Evolutionary conservation across 192 early-diverging fungal species (phyloP).

Genomic region (Coemansia pectinata): DNA sequence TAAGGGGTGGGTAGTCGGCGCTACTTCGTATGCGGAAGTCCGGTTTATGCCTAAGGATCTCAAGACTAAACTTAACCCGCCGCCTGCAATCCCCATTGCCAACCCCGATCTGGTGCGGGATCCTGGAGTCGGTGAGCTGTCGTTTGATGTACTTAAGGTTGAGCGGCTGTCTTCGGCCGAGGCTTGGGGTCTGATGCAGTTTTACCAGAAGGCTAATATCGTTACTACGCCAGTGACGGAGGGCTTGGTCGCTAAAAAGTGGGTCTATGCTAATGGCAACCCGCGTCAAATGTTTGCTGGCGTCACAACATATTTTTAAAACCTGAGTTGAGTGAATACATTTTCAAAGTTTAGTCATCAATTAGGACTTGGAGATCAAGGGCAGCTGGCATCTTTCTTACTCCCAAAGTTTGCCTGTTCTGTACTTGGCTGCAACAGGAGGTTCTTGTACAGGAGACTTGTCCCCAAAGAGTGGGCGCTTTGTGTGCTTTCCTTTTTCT

Average conservation of each 20-base stretch:
- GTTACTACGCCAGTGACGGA: constrained; percentile 29
- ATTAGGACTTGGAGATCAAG: background rate
- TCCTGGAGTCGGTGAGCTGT: constrained; percentile 5
- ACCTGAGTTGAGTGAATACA: background rate
- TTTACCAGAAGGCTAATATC: constrained; percentile 36
- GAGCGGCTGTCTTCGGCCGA: constrained; percentile 30
- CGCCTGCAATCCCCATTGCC: constrained; percentile 22
- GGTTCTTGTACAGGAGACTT: background rate
- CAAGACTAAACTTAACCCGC: constrained; percentile 28
- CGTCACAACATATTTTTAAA: constrained; percentile 37
- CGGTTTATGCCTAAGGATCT: constrained; percentile 42
- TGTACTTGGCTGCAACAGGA: background rate
- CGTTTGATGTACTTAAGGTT: constrained; percentile 28
- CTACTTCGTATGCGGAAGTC: constrained; percentile 32
- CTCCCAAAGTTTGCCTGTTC: background rate
- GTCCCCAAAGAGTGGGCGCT: no score
- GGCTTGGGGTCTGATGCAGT: constrained; percentile 44
- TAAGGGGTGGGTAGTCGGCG: constrained; percentile 44
- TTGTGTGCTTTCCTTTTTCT: background rate
- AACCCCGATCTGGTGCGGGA: constrained; percentile 35
- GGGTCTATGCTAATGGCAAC: constrained; percentile 47
- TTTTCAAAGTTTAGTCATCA: background rate
- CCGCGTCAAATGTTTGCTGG: constrained; percentile 47
- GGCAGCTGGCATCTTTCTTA: background rate
- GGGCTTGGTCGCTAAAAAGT: constrained; percentile 40